Conservation (phyloP, 208 protist species). For the Acanthamoeba lenticulata region DNA sequence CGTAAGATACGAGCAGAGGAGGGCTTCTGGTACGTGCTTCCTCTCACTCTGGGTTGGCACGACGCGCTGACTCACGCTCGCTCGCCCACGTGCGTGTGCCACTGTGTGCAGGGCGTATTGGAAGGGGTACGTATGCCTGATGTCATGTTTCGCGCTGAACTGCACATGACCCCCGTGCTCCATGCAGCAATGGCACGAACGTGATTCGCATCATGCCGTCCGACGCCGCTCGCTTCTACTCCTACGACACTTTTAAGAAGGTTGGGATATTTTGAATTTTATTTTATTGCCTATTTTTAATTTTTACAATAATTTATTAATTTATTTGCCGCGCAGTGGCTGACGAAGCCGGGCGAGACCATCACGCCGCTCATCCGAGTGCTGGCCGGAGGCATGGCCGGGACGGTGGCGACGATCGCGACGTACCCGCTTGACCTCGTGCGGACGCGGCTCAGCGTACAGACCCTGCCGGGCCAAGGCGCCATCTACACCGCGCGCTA, state of each 20-base stretch:
- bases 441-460: constrained; percentile 89
- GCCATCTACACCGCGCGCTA: constrained; percentile 35
- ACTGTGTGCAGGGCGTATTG: constrained; percentile 84
- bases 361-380: constrained; percentile 63
- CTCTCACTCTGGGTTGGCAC: not conserved
- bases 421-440: constrained; percentile 95
- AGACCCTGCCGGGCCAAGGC: not conserved
- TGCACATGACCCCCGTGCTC: too few relatives aligned
- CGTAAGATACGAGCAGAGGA: not conserved
- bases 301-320: not conserved
- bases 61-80: not conserved
- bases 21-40: not conserved
- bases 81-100: not conserved
- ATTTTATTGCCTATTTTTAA: too few relatives aligned
- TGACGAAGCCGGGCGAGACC: not conserved
- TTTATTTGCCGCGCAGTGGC: not conserved
- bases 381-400: constrained; percentile 90
- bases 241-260: constrained; percentile 93
- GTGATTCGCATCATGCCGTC: constrained; percentile 94
- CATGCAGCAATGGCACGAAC: constrained; percentile 94
- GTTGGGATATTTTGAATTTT: constrained; percentile 69
- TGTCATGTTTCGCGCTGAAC: too few relatives aligned
- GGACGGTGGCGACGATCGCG: constrained; percentile 90
- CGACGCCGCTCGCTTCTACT: constrained; percentile 92
- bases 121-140: too few relatives aligned